Base-by-base conservation (phyloP, 2,329 filamentous ascomycete species). In the Verticillium nubilum region DNA sequence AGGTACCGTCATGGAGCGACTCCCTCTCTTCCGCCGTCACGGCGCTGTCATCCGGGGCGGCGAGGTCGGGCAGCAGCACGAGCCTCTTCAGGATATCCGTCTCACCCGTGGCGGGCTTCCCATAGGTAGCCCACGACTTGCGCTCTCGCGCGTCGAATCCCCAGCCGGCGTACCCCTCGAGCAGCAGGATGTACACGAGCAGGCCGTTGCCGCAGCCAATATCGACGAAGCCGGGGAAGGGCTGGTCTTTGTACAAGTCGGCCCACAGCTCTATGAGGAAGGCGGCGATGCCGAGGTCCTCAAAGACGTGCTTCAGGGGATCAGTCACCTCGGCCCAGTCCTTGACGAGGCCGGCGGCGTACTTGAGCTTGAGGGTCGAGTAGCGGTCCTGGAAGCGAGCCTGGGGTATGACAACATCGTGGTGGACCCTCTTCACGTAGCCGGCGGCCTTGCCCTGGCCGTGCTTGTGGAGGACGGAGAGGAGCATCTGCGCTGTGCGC, bases 191-290 rank as follows among this genome's bases (percentile, higher is more conserved):
- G 69, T 96, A 85, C 7, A 96, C 91, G 1, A 99, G 82, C 3
- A 99, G 79, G 1, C 95, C 95, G 69, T 98, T 99, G 2, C 95
- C 95, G 70, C 95, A 98, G 5, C 94, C 95, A 53, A 99, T 92
- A 69, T 99, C 95, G 23, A 97, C 90, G 68, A 98, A 99, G 0
- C 94, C 93, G 0, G 92, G 91, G 67, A 97, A 97, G 0, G 65
- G 62, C 0, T 54, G 60, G 50, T 69, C 70, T 37, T 67, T 69
- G 70, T 98, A 98, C 87, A 97, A 94, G 60, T 89, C 86, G 13
- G 78, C 76, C 95, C 95, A 99, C 2, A 98, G 77, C 76, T 97
- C 93, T 27, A 98, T 91, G 57, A 98, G 78, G 67, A 97, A 99
- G 0, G 94, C 90, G 0, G 94, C 90, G 63, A 99, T 97, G 4